Conservation (phyloP, 2,329 filamentous ascomycete genomes). For the Alternaria novae-zelandiae region DNA sequence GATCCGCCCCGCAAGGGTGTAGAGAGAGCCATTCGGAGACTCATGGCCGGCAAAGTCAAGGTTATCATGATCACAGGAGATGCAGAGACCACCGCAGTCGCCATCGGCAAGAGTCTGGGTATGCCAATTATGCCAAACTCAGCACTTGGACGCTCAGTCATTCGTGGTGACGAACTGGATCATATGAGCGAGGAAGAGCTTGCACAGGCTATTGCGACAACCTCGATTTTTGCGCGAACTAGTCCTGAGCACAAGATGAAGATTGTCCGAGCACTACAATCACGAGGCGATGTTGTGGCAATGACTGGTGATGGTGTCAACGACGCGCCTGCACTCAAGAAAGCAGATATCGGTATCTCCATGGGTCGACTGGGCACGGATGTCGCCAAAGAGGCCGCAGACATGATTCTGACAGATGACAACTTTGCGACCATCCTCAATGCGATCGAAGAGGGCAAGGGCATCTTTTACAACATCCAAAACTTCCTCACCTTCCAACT, state of each 20-base stretch:
- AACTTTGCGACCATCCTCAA: conserved; percentile 90
- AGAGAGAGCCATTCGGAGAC: conserved; percentile 81
- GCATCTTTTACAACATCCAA: conserved; percentile 99
- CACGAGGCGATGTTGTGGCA: conserved; percentile 92
- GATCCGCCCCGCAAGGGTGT: conserved; percentile 93
- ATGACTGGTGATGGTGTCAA: conserved; percentile 99
- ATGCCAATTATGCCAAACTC: conserved; percentile 78
- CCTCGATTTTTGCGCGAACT: conserved; percentile 93
- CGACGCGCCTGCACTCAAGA: conserved; percentile 94
- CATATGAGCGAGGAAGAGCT: conserved; percentile 86
- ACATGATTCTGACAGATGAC: conserved; percentile 90
- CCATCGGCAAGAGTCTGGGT: conserved; percentile 92
- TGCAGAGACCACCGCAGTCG: conserved; percentile 90
- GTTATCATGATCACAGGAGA: conserved; percentile 99
- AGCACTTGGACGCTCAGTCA: conserved; percentile 69
- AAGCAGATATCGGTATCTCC: conserved; percentile 95
- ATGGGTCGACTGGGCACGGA: conserved; percentile 97
- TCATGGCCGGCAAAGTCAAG: conserved; percentile 94
- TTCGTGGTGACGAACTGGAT: conserved; percentile 92
- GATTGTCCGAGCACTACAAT: conserved; percentile 89
- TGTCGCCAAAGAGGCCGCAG: conserved; percentile 94
- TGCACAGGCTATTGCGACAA: conserved; percentile 81
- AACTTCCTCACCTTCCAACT: conserved; percentile 99
- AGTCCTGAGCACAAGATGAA: conserved; percentile 98
- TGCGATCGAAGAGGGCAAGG: conserved; percentile 98